Evolutionary conservation across 140 eudicot genomes (phyloP).

Genomic region (Senecio squalidus): DNA sequence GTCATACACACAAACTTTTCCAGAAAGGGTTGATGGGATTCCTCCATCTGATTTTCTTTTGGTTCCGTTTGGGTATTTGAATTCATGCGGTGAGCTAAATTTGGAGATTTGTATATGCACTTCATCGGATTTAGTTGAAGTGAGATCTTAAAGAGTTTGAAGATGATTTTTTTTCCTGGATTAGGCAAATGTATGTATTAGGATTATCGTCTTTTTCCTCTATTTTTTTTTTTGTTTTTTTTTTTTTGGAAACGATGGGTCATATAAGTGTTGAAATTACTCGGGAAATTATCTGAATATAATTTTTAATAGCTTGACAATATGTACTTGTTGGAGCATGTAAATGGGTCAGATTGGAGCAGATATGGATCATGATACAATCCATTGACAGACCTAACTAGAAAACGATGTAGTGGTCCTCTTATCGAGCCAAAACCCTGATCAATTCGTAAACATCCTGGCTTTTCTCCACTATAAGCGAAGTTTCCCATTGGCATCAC

Average conservation of each 20-base stretch:
- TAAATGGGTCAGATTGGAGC: too few species aligned
- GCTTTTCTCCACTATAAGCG: slow-evolving; percentile 23
- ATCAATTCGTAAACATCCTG: not conserved
- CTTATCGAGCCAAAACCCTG: slow-evolving; percentile 11
- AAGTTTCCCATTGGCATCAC: slow-evolving; percentile 25
- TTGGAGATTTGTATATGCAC: slow-evolving; percentile 76
- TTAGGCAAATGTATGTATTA: slow-evolving; percentile 28
- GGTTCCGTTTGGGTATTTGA: slow-evolving; percentile 52
- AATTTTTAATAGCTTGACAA: not conserved
- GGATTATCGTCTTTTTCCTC: not conserved
- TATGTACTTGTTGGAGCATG: too few species aligned
- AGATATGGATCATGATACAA: too few species aligned
- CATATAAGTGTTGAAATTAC: not conserved
- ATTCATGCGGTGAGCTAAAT: slow-evolving; percentile 51
- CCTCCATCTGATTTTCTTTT: slow-evolving; percentile 55
- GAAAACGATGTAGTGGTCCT: not conserved
- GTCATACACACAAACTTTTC: slow-evolving; percentile 40
- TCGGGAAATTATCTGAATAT: not conserved
- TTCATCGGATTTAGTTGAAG: slow-evolving; percentile 40
- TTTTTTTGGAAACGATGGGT: slow-evolving; percentile 13
- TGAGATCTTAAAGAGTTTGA: not conserved
- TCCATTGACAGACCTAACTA: too few species aligned
- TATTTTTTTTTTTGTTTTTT: not conserved
- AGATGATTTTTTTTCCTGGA: slow-evolving; percentile 12
- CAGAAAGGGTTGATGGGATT: slow-evolving; percentile 54